phyloP scores from a whole-genome alignment of 441 rosid species.

The Populus hybrid region DNA sequence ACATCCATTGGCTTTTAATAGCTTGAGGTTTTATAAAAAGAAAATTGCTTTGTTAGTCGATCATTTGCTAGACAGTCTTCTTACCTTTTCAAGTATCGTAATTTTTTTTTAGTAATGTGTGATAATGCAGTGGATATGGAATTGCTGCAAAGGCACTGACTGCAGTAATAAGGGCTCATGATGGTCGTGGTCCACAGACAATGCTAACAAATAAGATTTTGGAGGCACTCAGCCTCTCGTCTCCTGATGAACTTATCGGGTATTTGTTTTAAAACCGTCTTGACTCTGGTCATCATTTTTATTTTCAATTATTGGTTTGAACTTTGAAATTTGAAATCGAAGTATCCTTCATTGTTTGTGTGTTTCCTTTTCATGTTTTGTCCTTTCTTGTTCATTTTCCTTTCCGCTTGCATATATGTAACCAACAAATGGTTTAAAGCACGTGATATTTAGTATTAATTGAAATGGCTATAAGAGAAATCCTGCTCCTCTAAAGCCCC shows the following conservation, averaged over 20 bases:
- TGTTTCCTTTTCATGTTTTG: neutral
- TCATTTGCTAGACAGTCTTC: neutral
- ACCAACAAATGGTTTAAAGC: neutral
- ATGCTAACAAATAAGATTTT: conserved; percentile 62
- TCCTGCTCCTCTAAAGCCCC: neutral
- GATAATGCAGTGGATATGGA: conserved; percentile 82
- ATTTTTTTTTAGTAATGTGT: neutral
- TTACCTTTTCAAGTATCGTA: neutral
- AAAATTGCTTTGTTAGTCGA: neutral
- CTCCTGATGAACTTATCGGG: conserved; percentile 90
- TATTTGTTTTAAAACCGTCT: conserved; percentile 13
- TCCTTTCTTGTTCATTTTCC: neutral
- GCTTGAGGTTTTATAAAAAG: neutral
- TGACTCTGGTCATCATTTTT: neutral
- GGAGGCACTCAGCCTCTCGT: conserved; percentile 62
- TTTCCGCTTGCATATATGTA: neutral
- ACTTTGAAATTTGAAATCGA: neutral
- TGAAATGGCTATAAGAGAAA: neutral
- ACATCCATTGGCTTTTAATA: neutral
- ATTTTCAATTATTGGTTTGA: neutral
- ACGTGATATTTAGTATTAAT: neutral
- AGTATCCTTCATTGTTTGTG: neutral
- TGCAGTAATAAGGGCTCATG: conserved; percentile 78
- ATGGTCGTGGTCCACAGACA: conserved; percentile 82
- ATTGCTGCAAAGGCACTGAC: conserved; percentile 87